phyloP scores from a whole-genome alignment of 108 stramenopile species.

The Skeletonema costatum region DNA sequence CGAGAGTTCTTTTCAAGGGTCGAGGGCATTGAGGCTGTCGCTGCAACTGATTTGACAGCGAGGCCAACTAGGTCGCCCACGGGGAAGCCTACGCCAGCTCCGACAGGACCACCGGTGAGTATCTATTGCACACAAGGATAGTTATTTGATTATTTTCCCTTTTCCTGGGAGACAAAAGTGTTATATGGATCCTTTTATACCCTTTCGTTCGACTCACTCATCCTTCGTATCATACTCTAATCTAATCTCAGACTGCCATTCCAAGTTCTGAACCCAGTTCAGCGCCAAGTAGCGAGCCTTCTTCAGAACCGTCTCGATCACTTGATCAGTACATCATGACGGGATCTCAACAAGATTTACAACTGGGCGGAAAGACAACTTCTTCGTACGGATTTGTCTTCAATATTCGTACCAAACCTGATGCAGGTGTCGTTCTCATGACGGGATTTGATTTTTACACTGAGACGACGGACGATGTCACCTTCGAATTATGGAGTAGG shows the following conservation, averaged over 20 bases:
- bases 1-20: constrained; percentile 18
- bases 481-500: constrained; percentile 7
- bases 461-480: constrained; percentile 8
- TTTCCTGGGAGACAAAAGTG: not conserved
- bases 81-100: constrained; percentile 16
- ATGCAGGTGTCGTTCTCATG: constrained; percentile 8
- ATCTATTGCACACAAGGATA: not conserved
- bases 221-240: not conserved
- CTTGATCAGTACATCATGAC: constrained; percentile 19
- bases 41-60: not conserved
- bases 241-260: constrained; percentile 2
- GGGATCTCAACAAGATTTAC: constrained; percentile 20
- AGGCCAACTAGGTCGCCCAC: constrained; percentile 27
- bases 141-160: not conserved
- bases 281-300: constrained; percentile 21
- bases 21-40: constrained; percentile 16
- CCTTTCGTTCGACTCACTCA: not conserved
- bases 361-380: constrained; percentile 23
- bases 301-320: constrained; percentile 12
- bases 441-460: constrained; percentile 29
- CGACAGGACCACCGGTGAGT: constrained; percentile 15
- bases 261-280: constrained; percentile 12
- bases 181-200: not conserved
- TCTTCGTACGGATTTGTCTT: constrained; percentile 34
- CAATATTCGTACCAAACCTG: constrained; percentile 20